A percentile compares a stretch with the other conserved stretches of the same genome.
Evolutionary conservation across 2,329 filamentous ascomycete species (phyloP).

Genomic region (Dryadomyces quercivorus): DNA sequence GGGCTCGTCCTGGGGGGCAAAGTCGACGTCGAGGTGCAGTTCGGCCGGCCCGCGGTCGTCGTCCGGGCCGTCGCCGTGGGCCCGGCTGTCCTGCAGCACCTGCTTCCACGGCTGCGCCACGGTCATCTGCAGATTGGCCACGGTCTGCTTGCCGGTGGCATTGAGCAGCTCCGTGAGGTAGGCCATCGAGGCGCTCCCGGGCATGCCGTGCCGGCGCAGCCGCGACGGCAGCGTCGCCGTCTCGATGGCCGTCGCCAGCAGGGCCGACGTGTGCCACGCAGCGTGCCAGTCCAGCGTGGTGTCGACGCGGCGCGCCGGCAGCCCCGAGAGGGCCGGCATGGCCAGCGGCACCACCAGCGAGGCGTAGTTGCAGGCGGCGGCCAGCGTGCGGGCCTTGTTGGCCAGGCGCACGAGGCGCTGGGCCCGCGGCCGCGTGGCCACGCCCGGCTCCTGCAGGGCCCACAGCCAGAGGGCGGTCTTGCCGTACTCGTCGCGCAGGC

Average conservation of each 20-base stretch:
- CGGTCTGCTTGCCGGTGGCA: conserved; percentile 63
- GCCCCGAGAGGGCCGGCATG: conserved; percentile 37
- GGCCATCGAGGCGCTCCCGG: conserved; percentile 32
- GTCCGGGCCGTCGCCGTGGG: conserved; percentile 3
- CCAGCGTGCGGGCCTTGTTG: conserved; percentile 64
- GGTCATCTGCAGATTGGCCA: conserved; percentile 63
- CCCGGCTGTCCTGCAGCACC: conserved; percentile 10
- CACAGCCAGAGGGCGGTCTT: conserved; percentile 82
- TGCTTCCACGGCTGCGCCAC: conserved; percentile 27
- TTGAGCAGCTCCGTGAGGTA: conserved; percentile 57
- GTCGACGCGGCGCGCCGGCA: conserved; percentile 41
- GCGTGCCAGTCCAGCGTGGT: conserved; percentile 47
- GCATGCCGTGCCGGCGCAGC: conserved; percentile 35
- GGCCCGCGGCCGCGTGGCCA: conserved; percentile 40
- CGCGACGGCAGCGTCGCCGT: conserved; percentile 66
- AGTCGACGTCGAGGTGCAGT: conserved; percentile 25
- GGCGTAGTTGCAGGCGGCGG: conserved; percentile 55
- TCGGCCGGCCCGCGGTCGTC: conserved; percentile 16
- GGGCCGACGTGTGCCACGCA: conserved; percentile 67
- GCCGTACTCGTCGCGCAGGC: conserved; percentile 78
- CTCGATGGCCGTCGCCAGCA: conserved; percentile 68
- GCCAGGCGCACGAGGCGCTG: conserved; percentile 50
- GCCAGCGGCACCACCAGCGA: conserved; percentile 69
- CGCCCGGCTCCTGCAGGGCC: conserved; percentile 54
- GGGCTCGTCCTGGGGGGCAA: conserved; percentile 27